Percentiles rank a stretch among this genome's conserved stretches.
phyloP scores from a whole-genome alignment of 2,329 filamentous ascomycete species.

The Fonsecaea nubica region DNA sequence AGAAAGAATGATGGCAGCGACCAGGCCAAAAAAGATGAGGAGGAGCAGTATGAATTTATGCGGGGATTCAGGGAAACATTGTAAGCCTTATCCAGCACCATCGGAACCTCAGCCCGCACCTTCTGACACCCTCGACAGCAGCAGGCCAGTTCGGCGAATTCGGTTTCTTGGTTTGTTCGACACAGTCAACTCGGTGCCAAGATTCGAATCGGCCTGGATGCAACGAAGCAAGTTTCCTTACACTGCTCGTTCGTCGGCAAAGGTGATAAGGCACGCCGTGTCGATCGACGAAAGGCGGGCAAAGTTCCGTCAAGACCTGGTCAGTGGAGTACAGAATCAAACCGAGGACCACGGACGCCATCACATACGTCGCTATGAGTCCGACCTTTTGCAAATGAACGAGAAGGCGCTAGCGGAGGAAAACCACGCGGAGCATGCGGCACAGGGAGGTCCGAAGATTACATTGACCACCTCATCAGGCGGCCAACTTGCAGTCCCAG shows the following conservation, averaged over 20 bases:
- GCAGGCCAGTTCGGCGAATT: constrained; percentile 74
- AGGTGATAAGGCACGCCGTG: constrained; percentile 63
- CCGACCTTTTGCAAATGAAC: constrained; percentile 23
- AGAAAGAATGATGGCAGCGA: constrained; percentile 45
- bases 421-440: neutral
- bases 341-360: constrained; percentile 8
- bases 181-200: constrained; percentile 79
- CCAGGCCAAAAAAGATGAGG: constrained; percentile 56
- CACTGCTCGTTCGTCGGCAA: constrained; percentile 61
- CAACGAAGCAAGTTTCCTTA: constrained; percentile 75
- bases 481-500: constrained; percentile 14
- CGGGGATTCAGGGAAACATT: constrained; percentile 82
- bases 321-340: constrained; percentile 50
- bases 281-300: constrained; percentile 64
- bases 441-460: constrained; percentile 5
- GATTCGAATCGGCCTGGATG: constrained; percentile 76
- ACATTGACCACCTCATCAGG: neutral
- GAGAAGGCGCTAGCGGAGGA: constrained; percentile 16
- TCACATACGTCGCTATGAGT: constrained; percentile 27
- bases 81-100: constrained; percentile 44
- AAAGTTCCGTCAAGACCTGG: constrained; percentile 64
- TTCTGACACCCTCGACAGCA: constrained; percentile 17
- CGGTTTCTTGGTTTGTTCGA: constrained; percentile 81
- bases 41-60: constrained; percentile 75
- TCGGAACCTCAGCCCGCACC: too few relatives aligned